phyloP scores from a whole-genome alignment of 1,284 basidiomycete genomes.

The Naganishia cerealis region DNA sequence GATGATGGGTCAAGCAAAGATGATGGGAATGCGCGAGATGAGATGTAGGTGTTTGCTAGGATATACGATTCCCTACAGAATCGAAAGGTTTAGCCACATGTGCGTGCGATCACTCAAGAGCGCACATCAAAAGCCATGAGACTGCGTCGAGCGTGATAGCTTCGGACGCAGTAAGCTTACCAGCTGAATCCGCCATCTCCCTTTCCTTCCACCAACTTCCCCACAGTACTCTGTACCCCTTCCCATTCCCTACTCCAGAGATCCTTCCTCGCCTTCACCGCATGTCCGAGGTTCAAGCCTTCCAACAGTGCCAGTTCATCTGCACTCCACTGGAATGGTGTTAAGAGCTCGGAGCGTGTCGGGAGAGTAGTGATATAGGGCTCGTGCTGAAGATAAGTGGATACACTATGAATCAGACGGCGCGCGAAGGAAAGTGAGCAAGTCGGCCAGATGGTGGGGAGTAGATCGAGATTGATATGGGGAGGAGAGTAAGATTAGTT shows the following conservation, averaged over 20 bases:
- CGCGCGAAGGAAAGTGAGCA: too few relatives aligned
- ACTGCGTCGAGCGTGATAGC: not conserved
- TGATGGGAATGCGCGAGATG: constrained; percentile 84
- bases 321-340: constrained; percentile 70
- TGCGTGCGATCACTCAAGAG: not conserved
- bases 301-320: constrained; percentile 66
- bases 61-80: constrained; percentile 68
- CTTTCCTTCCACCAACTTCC: constrained; percentile 36
- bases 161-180: constrained; percentile 55
- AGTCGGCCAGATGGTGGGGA: not conserved
- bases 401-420: not conserved
- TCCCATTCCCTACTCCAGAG: constrained; percentile 66
- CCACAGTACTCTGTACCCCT: constrained; percentile 52
- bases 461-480: constrained; percentile 15
- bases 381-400: constrained; percentile 51
- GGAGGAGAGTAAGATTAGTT: not conserved
- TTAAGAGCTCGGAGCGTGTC: constrained; percentile 60
- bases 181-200: constrained; percentile 60
- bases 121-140: too few relatives aligned
- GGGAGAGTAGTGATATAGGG: constrained; percentile 73
- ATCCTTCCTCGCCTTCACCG: constrained; percentile 64
- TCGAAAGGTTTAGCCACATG: constrained; percentile 13
- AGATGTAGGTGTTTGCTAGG: constrained; percentile 70
- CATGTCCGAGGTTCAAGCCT: constrained; percentile 75
- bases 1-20: constrained; percentile 62